Conservation (phyloP, 2,329 filamentous ascomycete genomes). For the Ophiocordyceps camponoti-rufipedis region DNA sequence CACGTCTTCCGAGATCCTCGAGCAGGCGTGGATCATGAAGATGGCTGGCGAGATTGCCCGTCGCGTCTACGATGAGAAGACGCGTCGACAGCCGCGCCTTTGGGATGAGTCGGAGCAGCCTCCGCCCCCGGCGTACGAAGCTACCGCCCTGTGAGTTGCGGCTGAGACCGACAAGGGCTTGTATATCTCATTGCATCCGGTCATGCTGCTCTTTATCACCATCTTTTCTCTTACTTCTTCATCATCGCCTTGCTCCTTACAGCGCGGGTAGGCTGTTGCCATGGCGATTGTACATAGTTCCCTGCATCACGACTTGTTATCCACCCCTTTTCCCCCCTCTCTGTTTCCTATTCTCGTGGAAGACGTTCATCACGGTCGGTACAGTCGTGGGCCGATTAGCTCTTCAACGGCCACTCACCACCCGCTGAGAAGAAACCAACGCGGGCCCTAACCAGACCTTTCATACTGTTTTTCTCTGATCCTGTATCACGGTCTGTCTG, state of each 20-base stretch:
- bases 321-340: not conserved
- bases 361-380: not conserved
- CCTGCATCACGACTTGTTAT: not conserved
- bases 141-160: slow-evolving; percentile 18
- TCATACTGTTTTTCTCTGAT: no score
- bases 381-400: not conserved
- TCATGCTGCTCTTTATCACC: not conserved
- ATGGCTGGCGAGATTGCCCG: slow-evolving; percentile 85
- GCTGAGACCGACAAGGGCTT: slow-evolving; percentile 1
- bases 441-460: no score
- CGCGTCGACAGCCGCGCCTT: slow-evolving; percentile 15
- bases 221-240: not conserved
- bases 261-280: not conserved
- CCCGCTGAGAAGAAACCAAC: no score
- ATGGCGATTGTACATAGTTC: not conserved
- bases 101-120: slow-evolving; percentile 35
- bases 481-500: no score
- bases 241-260: not conserved
- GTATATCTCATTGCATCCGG: slow-evolving; percentile 3
- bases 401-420: no score
- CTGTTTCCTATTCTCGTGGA: not conserved
- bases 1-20: slow-evolving; percentile 43
- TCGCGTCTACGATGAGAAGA: slow-evolving; percentile 76
- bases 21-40: slow-evolving; percentile 78
- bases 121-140: slow-evolving; percentile 46